Base-by-base conservation (phyloP, 1,139 yeast species). In the Trichomonascaceae sp. region DNA sequence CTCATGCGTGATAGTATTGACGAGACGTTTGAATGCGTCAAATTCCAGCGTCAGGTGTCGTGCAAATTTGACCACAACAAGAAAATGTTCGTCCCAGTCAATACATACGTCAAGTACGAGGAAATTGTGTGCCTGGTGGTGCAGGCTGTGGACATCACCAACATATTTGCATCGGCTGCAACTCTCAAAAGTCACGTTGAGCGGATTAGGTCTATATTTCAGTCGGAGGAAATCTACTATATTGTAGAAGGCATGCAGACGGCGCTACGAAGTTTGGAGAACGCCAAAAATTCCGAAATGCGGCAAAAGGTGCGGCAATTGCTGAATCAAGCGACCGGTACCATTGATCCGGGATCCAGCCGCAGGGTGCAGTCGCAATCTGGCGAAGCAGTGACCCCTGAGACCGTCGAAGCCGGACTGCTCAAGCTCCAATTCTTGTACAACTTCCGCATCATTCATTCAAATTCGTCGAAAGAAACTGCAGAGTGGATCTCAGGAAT, bases 401-500 rank as follows among this genome's bases (percentile, higher is more conserved):
- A 17, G 14, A 18, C 13, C 8, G 6, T 32, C 13, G 17, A 17
- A 13, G 26, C 22, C 9, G 11, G 18, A 4, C 27, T 39, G 5
- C n/a, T 17, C 5, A 39, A 43, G n/a, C 36, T 48, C 5, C 43
- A 46, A 27, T 22, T 43, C 11, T 25, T 27, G 17, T 33, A 40
- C 18, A 32, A 38, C 11, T 38, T 46, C 31, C 34, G 37, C 17
- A 33, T 51, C 5, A 27, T 47, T 2, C 48, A 48, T 26, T 39
- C 51, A 1, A 25, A 27, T 8, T 39, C 39, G 22, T 22, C 37
- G 20, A 32, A 29, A 4, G 52, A 47, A 16, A 40, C 50, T 3
- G 41, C 39, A 11, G 48, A 42, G 5, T 46, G 50, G 51, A 29
- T 49, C n/a, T 29, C 34, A 13, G 41, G 47, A 13, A 38, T 50